Evolutionary conservation across 495 filamentous ascomycete species (phyloP), one percentile per base, ranked within the genome.

Genomic region (Penicillium paxilli): DNA sequence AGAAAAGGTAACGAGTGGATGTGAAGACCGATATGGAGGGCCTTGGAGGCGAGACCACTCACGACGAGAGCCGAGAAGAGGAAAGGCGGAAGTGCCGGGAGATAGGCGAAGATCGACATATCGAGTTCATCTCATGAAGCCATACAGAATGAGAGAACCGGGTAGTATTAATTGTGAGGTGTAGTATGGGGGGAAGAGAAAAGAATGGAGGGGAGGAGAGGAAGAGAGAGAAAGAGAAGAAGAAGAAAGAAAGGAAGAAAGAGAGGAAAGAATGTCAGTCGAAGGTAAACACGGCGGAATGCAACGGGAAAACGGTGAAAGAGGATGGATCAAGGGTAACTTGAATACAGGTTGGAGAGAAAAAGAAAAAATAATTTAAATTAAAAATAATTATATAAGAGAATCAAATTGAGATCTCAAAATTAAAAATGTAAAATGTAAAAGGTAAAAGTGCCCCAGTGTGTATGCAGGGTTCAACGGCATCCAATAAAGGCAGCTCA

Each of bases 21-120:
- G 59, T 74, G 71, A 16, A 69, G 58, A 23, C 66, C 66, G 40
- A 74, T 63, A 28, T 74, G 71, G 37, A 74, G 50, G 10, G 63
- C 45, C 55, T 74, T 74, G 21, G 71, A 64, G 32, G 68, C 60
- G 23, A 74, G 58, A 5, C 69, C 64, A 24, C 68, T 65, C 28
- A 74, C 70, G 20, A 67, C 62, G 21, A 74, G 58, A 7, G 62
- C 51, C n/a, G 71, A 60, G 60, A 71, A 74, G 33, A 71, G 62
- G 42, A 70, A 68, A 1, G 66, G 61, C 26, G 64, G 49, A 19
- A 64, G 17, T 24, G 67, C 64, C 12, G 70, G 70, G 11, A 69
- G 45, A 38, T 42, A 52, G 47, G 59, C 37, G 19, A 54, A 32
- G 32, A 63, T 46, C 11, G 57, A 57, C 64, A 69, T 67, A 52